phyloP scores from a whole-genome alignment of 352 stramenopile genomes.

The Pythium chondricola region DNA sequence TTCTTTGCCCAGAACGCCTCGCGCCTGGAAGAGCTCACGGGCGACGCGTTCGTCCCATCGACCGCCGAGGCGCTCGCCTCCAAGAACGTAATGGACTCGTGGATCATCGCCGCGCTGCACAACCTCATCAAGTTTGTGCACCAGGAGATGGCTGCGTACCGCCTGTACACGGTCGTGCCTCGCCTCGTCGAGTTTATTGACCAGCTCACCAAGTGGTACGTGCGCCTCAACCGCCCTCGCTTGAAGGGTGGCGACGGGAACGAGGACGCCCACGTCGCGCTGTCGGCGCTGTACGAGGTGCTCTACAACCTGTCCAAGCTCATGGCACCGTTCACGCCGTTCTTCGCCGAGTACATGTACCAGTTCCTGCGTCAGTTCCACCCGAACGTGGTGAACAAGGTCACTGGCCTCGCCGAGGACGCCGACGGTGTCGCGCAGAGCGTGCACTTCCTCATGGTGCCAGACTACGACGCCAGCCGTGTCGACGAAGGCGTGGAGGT shows the following conservation, averaged over 20 bases:
- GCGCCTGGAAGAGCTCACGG: constrained; percentile 87
- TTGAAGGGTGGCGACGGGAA: constrained; percentile 94
- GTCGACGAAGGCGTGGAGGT: constrained; percentile 93
- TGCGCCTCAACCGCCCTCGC: constrained; percentile 97
- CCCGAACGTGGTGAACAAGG: constrained; percentile 70
- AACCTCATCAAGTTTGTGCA: constrained; percentile 97
- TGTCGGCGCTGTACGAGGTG: constrained; percentile 98
- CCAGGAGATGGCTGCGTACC: constrained; percentile 97
- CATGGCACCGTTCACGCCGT: constrained; percentile 99
- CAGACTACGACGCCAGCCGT: constrained; percentile 87
- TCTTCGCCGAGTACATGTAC: constrained; percentile 99
- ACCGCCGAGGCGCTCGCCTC: constrained; percentile 82
- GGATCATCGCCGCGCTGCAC: constrained; percentile 97
- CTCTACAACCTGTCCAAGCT: constrained; percentile 92
- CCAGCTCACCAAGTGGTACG: constrained; percentile 99
- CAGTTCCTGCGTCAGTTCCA: constrained; percentile 97
- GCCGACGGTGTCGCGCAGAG: constrained; percentile 89
- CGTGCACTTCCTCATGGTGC: constrained; percentile 96
- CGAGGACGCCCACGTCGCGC: constrained; percentile 70
- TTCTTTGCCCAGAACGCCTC: constrained; percentile 98
- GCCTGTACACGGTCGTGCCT: constrained; percentile 99
- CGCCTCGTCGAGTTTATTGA: constrained; percentile 97
- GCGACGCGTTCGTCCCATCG: constrained; percentile 87
- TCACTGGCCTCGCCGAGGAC: constrained; percentile 66
- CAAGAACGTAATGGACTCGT: constrained; percentile 98